Evolutionary conservation across 768 basidiomycete genomes (phyloP).

Genomic region (Boletus huronensis): DNA sequence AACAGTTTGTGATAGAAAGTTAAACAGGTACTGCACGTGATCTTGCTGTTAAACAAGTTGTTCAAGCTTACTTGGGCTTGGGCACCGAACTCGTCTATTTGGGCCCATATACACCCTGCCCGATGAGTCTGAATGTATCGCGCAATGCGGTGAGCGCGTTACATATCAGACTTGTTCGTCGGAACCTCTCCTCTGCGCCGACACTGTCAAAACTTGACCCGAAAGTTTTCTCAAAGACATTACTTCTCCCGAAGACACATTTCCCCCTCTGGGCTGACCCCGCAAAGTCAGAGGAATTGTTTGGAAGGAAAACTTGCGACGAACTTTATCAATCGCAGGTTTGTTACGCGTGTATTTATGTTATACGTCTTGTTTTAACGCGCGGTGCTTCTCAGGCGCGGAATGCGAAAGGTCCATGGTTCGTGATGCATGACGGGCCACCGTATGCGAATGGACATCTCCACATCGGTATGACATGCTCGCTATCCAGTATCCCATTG

Average conservation of each 20-base stretch:
- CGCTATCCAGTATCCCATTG: neutral
- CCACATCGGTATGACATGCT: constrained; percentile 71
- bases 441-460: constrained; percentile 97
- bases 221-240: constrained; percentile 53
- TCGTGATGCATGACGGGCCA: constrained; percentile 92
- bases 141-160: constrained; percentile 15
- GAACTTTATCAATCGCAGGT: constrained; percentile 81
- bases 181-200: constrained; percentile 15
- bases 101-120: neutral
- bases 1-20: too few relatives aligned
- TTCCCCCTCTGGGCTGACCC: constrained; percentile 75
- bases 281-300: constrained; percentile 54
- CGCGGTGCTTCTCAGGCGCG: constrained; percentile 45
- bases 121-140: constrained; percentile 19
- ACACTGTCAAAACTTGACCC: constrained; percentile 9
- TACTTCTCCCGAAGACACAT: constrained; percentile 77
- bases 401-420: constrained; percentile 62
- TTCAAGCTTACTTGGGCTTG: neutral
- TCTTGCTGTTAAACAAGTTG: neutral
- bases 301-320: constrained; percentile 62
- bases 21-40: neutral
- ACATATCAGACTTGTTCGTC: constrained; percentile 5
- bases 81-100: neutral
- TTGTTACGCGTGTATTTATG: constrained; percentile 22
- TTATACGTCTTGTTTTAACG: neutral